Base-by-base conservation (phyloP, 805 yeast species). In the Scheffersomyces coipomensis region DNA sequence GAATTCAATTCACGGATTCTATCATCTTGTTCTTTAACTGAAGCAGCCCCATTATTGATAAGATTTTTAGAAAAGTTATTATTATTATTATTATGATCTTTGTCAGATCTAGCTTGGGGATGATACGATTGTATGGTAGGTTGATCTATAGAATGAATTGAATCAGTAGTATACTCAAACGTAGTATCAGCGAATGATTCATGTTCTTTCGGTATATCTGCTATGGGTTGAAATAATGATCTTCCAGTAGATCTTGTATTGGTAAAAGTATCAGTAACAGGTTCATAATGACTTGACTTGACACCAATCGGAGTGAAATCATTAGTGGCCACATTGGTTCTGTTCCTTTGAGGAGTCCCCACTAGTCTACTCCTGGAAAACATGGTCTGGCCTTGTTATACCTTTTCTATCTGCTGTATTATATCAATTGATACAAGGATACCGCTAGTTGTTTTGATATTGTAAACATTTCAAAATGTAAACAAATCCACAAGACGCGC, bases 251-350 rank as follows among this genome's bases (percentile, higher is more conserved):
- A 22, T 29, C 38, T 32, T 4, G 26, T 13, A 17, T 24, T 23
- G 5, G 10, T 33, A 3, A 19, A 5, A 13, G 18, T 19, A 18
- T 24, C 16, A 13, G 18, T 19, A 6, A 29, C 13, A 2, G 34
- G 33, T 6, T 27, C n/a, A 15, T 27, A 13, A 13, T 10, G 30
- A 27, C 6, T 27, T 5, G 40, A 26, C 13, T 31, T 33, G 2
- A 13, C 29, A 5, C 54, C 54, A 11, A 50, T 46, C 7, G 55
- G 55, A 16, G 55, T 50, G 31, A 50, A 50, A 25, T 49, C 53
- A 27, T 38, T 27, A 12, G 37, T 40, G 9, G 21, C 30, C 21
- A 18, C 29, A 8, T 17, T 25, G 4, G 13, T 23, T 13, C 29
- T 35, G 6, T 19, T 35, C 26, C 42, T 37, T 16, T 31, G 33